Base-by-base conservation (phyloP, 2,329 filamentous ascomycete species). In the Purpureocillium takamizusanense region DNA sequence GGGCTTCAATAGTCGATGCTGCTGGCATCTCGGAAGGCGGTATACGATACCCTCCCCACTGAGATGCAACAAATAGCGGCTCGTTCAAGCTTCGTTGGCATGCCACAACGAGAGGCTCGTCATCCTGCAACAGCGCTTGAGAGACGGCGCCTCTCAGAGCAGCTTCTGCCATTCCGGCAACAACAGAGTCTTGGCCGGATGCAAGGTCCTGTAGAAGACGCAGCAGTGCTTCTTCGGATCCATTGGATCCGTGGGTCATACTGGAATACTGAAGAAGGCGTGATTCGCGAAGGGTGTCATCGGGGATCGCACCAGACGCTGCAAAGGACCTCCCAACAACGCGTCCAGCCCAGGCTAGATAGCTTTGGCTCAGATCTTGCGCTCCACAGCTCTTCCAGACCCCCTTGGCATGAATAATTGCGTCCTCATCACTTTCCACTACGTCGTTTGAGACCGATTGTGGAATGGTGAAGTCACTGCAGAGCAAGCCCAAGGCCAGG, bases 311-410 rank as follows among this genome's bases (percentile, higher is more conserved):
- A 2, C 88, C 88, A 21, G 79, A 85, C 13, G 84, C 75, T 30
- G 83, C 80, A 60, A 89, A 97, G 0, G 86, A 81, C 54, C 87
- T 77, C 7, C 94, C 92, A 33, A 97, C 69, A 2, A 89, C 83
- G 45, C 82, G 76, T 3, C 86, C 89, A 33, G 86, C 84, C 94
- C 94, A 98, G 1, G 85, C 66, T 1, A 87, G 65, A 55, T 92
- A 95, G 13, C 78, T 73, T 18, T 74, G 65, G 40, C 79, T 83
- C 13, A 82, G 67, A 2, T 73, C 64, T 29, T 72, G 66, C n/a
- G 74, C 69, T 41, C 75, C 70, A 48, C 87, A 84, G 31, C 84
- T 88, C 53, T 81, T 80, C 81, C 83, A 92, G 1, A 95, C 70
- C 14, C 79, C 74, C 11, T 78, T 66, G 2, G 79, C 76, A 52